Conservation (phyloP, 176 grass and related monocot genomes). For the Phragmites australis region DNA sequence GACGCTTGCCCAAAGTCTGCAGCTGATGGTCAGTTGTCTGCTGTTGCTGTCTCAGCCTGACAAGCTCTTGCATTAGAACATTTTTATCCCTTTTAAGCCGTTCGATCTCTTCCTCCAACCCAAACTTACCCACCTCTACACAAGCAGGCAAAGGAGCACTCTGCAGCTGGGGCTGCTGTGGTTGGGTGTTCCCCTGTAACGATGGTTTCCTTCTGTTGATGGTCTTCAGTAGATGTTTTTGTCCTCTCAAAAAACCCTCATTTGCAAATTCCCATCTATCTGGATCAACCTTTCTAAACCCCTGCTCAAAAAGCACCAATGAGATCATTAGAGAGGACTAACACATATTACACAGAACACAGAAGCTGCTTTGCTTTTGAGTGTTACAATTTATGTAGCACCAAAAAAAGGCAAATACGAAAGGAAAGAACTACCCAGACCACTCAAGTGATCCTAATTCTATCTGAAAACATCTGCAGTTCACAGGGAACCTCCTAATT, state of each 20-base stretch:
- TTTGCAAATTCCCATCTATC: slow-evolving; percentile 99
- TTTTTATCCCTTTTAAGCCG: slow-evolving; percentile 95
- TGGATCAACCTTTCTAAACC: slow-evolving; percentile 97
- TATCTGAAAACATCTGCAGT: not conserved
- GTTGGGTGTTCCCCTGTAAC: slow-evolving; percentile 52
- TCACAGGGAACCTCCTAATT: not conserved
- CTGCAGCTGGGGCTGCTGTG: slow-evolving; percentile 62
- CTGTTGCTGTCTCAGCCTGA: slow-evolving; percentile 83
- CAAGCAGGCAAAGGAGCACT: slow-evolving; percentile 69
- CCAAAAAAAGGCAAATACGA: not conserved
- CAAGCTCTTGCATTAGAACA: slow-evolving; percentile 94
- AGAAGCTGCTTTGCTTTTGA: not conserved
- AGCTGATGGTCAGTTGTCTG: slow-evolving; percentile 88
- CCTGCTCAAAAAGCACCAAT: slow-evolving; percentile 50
- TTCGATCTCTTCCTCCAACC: slow-evolving; percentile 92
- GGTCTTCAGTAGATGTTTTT: slow-evolving; percentile 87
- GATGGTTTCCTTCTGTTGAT: slow-evolving; percentile 89
- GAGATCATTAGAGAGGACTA: slow-evolving; percentile 26
- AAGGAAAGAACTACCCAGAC: not conserved
- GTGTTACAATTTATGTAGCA: not conserved
- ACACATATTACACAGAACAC: not conserved
- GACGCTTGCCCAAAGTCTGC: slow-evolving; percentile 71
- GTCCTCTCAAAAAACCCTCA: slow-evolving; percentile 88
- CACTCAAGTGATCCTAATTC: not conserved
- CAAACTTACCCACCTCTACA: slow-evolving; percentile 94